Evolutionary conservation across 2,329 filamentous ascomycete species (phyloP).

Genomic region (Aureobasidium sp.): DNA sequence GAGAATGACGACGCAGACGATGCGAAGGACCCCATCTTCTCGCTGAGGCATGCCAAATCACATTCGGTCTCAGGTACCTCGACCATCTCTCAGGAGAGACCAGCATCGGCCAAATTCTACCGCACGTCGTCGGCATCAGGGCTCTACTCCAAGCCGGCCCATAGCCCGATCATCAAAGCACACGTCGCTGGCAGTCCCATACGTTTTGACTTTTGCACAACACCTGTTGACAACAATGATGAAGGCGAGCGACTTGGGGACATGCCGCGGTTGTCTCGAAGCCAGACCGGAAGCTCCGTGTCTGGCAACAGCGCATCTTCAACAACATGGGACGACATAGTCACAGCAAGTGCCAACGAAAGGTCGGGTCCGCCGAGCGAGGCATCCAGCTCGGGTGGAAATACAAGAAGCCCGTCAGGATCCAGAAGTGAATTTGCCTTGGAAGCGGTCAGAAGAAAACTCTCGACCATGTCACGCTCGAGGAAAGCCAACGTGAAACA

Average conservation of each 20-base stretch:
- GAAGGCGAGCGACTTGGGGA: slow-evolving; percentile 14
- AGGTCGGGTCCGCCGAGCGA: neutral
- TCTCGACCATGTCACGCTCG: neutral
- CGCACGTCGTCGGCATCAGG: slow-evolving; percentile 4
- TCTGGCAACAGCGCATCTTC: neutral
- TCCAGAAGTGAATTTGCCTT: neutral
- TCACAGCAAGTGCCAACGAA: neutral
- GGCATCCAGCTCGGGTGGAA: neutral
- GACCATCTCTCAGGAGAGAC: neutral
- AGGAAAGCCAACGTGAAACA: neutral
- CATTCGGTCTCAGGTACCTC: slow-evolving; percentile 9
- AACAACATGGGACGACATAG: neutral
- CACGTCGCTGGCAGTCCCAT: neutral
- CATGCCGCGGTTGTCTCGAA: neutral
- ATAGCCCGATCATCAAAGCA: neutral
- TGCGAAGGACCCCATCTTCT: neutral
- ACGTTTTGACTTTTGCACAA: neutral
- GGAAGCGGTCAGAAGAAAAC: slow-evolving; percentile 1
- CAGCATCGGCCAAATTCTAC: slow-evolving; percentile 17
- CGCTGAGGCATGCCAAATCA: neutral
- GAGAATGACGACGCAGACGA: neutral
- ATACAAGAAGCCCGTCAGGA: neutral
- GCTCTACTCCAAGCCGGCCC: slow-evolving; percentile 7
- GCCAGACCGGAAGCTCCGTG: neutral
- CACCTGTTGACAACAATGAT: slow-evolving; percentile 7